These are phyloP conservation scores for Magnusiomyces suaveolens DNA, from an alignment of 1,139 yeast species.

Conservation along the genomic window DNA sequence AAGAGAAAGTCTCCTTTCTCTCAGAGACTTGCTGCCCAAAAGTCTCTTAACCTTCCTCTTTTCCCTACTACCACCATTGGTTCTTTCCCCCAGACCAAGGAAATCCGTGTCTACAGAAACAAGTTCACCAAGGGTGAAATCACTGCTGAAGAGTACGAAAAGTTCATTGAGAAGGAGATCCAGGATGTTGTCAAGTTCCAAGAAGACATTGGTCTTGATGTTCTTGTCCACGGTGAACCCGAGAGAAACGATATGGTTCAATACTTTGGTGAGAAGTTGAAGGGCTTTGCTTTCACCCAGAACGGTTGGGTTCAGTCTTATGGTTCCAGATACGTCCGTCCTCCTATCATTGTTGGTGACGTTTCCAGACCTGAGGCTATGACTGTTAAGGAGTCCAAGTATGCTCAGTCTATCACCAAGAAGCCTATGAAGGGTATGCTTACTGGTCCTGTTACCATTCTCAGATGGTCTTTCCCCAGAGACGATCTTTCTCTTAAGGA, in stretches of 20 bases:
- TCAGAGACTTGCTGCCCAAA: slow-evolving; percentile 78
- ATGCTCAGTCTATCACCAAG: slow-evolving; percentile 91
- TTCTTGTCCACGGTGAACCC: slow-evolving; percentile 92
- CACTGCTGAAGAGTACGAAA: slow-evolving; percentile 88
- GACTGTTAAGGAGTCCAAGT: slow-evolving; percentile 98
- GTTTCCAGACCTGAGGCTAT: slow-evolving; percentile 96
- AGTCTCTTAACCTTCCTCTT: slow-evolving; percentile 86
- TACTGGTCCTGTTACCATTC: slow-evolving; percentile 98
- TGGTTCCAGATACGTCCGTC: slow-evolving; percentile 99
- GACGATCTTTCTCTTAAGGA: slow-evolving; percentile 89
- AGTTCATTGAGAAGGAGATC: slow-evolving; percentile 93
- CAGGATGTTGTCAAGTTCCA: slow-evolving; percentile 94
- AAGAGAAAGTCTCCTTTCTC: slow-evolving; percentile 83
- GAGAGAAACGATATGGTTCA: slow-evolving; percentile 99
- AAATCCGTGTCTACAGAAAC: slow-evolving; percentile 96
- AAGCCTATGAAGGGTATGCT: slow-evolving; percentile 99
- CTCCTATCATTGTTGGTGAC: slow-evolving; percentile 98
- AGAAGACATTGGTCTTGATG: slow-evolving; percentile 94
- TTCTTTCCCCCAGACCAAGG: slow-evolving; percentile 99
- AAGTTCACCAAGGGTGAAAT: slow-evolving; percentile 94
- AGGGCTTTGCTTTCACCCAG: slow-evolving; percentile 95
- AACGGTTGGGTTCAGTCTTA: slow-evolving; percentile 99
- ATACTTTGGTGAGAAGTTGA: slow-evolving; percentile 97
- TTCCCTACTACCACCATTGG: slow-evolving; percentile 99
- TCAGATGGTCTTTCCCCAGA: slow-evolving; percentile 99